Evolutionary conservation across 1,284 basidiomycete species (phyloP), one percentile per base, ranked within the genome.

Genomic region (Cryptococcus sp.): DNA sequence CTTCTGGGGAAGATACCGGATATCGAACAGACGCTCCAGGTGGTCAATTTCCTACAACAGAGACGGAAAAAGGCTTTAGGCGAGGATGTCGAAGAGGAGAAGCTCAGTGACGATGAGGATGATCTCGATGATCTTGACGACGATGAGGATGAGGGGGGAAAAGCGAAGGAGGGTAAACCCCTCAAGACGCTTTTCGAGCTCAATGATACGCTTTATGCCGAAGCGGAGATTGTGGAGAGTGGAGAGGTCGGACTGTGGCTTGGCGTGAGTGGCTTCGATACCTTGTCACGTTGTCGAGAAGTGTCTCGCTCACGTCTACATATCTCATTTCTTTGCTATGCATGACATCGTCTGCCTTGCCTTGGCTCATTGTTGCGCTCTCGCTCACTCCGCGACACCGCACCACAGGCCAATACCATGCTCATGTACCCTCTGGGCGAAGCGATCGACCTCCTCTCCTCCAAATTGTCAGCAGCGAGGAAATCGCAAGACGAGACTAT

Each of bases 1-100:
- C 82, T 98, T 5, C 88, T 92, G 68, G 90, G 91, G 63, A 98
- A 99, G 83, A 94, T 98, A 49, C 95, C 95, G 0, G 96, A 99
- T 77, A 94, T 99, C 71, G 86, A 87, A 71, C 93, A 95, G 80
- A 98, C 94, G 1, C 80, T 99, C 48, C 82, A 84, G 57, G 96
- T 98, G 84, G 92, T 99, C 31, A 85, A 89, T 70, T 90, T 86
- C 72, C 78, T 98, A 47, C 86, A 88, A 64, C 86, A 88, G 61
- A 80, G 87, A 70, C 82, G 86, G 86, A 86, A 73, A 73, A 85
- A 71, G 57, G 67, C 69, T 1, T 48, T 62, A 6, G 73, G 72
- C n/a, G 57, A 70, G 50, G 59, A 53, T 0, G 62, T 68, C 15
- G 61, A 62, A 40, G 72, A 84, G 60, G 77, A 80, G 25, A 69